A percentile compares a stretch with the other conserved stretches of the same genome.
phyloP scores from a whole-genome alignment of 73 alveolate genomes.

The Loxodes magnus region DNA sequence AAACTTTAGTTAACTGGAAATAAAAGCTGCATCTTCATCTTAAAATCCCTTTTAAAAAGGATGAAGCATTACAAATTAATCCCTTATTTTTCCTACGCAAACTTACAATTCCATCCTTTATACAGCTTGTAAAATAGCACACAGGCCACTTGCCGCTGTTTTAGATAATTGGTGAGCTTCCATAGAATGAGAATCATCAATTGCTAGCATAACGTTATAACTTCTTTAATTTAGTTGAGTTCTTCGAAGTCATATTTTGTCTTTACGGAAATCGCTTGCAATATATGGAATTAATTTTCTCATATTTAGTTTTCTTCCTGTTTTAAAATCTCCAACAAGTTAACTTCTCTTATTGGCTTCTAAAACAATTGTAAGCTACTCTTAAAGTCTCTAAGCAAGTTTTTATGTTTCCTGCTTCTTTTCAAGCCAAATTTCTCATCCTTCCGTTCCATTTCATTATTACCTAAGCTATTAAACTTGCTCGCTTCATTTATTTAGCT shows the following conservation, averaged over 20 bases:
- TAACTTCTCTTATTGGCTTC: slow-evolving; percentile 79
- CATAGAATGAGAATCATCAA: slow-evolving; percentile 94
- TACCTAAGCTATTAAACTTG: too few relatives aligned
- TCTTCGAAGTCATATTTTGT: slow-evolving; percentile 99
- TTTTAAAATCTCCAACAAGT: slow-evolving; percentile 93
- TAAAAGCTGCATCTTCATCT: slow-evolving; percentile 53
- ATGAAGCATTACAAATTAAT: slow-evolving; percentile 67
- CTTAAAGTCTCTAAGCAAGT: slow-evolving; percentile 42
- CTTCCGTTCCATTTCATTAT: too few relatives aligned
- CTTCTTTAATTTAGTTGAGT: slow-evolving; percentile 95
- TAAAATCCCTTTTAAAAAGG: slow-evolving; percentile 66
- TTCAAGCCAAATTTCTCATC: too few relatives aligned
- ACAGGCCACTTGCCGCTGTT: slow-evolving; percentile 74
- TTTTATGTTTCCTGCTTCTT: slow-evolving; percentile 44
- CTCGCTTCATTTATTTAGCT: too few relatives aligned
- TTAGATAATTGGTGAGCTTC: slow-evolving; percentile 72
- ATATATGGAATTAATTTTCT: slow-evolving; percentile 96
- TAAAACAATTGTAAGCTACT: slow-evolving; percentile 70
- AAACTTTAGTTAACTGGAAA: slow-evolving; percentile 70
- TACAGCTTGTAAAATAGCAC: slow-evolving; percentile 76
- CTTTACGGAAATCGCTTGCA: slow-evolving; percentile 97
- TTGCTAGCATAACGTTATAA: slow-evolving; percentile 87
- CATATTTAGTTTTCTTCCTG: slow-evolving; percentile 98
- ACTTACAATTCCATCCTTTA: slow-evolving; percentile 85
- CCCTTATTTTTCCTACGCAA: slow-evolving; percentile 83